Percentiles rank a stretch among this genome's conserved stretches.
Evolutionary conservation across 2,329 filamentous ascomycete genomes (phyloP).

Genomic region (Paraphaeosphaeria sporulosa): DNA sequence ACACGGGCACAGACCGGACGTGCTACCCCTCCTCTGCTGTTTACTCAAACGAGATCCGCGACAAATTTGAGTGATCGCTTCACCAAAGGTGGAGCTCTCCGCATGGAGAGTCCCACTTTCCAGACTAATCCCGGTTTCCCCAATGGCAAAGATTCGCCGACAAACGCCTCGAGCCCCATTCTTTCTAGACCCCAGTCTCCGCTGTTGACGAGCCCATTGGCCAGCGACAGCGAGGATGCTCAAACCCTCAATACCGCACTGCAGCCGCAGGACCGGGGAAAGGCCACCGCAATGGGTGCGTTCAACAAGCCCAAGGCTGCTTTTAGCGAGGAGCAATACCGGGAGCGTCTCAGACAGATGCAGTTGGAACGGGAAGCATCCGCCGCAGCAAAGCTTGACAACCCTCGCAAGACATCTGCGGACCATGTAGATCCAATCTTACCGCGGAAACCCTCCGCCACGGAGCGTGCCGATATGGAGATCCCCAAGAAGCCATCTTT

Average conservation of each 20-base stretch:
- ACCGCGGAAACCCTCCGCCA: constrained; percentile 16
- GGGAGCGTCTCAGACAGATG: constrained; percentile 81
- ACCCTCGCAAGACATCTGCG: constrained; percentile 24
- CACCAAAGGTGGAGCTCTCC: constrained; percentile 49
- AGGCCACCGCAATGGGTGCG: constrained; percentile 76
- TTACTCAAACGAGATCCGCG: constrained; percentile 52
- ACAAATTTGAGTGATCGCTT: constrained; percentile 59
- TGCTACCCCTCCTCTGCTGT: constrained; percentile 60
- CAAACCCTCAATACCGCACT: constrained; percentile 67
- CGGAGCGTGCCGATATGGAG: constrained; percentile 7
- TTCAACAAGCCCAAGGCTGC: constrained; percentile 77
- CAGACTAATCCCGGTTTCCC: constrained; percentile 46
- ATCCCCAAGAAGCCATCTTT: constrained; percentile 28
- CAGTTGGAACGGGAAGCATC: constrained; percentile 76
- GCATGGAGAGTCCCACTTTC: constrained; percentile 57
- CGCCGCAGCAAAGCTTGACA: constrained; percentile 30
- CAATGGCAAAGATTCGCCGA: constrained; percentile 39
- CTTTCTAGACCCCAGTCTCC: constrained; percentile 56
- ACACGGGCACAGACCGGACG: constrained; percentile 58
- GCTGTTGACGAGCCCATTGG: constrained; percentile 69
- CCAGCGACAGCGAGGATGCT: constrained; percentile 76
- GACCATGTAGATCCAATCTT: constrained; percentile 20
- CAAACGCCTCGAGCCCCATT: constrained; percentile 51
- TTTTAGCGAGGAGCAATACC: constrained; percentile 86
- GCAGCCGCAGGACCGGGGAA: constrained; percentile 78